Evolutionary conservation across 2,329 filamentous ascomycete species (phyloP), one percentile per base, ranked within the genome.

Genomic region (Botrytis pseudocinerea): DNA sequence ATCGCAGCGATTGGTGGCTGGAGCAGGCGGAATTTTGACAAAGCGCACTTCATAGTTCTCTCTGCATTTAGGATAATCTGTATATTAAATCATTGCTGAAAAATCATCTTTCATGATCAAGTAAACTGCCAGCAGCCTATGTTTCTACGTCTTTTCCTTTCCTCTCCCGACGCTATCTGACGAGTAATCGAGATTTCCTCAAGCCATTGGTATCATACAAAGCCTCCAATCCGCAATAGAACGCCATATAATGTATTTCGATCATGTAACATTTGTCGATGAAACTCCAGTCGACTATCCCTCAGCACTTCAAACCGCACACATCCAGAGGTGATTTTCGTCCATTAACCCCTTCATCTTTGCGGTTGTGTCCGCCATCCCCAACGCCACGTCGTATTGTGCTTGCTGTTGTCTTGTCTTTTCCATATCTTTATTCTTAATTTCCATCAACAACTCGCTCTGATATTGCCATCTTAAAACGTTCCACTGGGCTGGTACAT

Each of bases 381-480:
- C 59, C 35, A 51, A 32, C 18, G 44, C 16, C n/a, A 51, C 9
- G 25, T 32, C 60, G 10, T 38, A 46, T 18, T 38, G 38, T 25
- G 38, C 20, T n/a, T 57, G 70, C 44, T 54, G 46, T 35, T 44
- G 61, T 32, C 28, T 46, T 35, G 38, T 25, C 12, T 57, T 46
- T 35, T 66, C 61, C 60, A 59, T 32, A 42, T 66, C 70, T 7
- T 48, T 40, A 42, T 35, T 57, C 61, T 71, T 71, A 25, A 71
- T 71, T 14, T 71, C 70, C n/a, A 42, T 65, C 38, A 71, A 44
- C 32, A 71, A n/a, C 18, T 64, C 44, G 38, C 70, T 71, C 16
- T 66, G 42, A 42, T 66, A 71, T 71, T 71, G 70, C 70, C 70
- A 71, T 42, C 70, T 40, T 40, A 71, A 25, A 25, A 71, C 70